These are phyloP conservation scores for Ploettnerulaceae sp. DNA, from an alignment of 2,329 filamentous ascomycete species.

Conservation along the genomic window DNA sequence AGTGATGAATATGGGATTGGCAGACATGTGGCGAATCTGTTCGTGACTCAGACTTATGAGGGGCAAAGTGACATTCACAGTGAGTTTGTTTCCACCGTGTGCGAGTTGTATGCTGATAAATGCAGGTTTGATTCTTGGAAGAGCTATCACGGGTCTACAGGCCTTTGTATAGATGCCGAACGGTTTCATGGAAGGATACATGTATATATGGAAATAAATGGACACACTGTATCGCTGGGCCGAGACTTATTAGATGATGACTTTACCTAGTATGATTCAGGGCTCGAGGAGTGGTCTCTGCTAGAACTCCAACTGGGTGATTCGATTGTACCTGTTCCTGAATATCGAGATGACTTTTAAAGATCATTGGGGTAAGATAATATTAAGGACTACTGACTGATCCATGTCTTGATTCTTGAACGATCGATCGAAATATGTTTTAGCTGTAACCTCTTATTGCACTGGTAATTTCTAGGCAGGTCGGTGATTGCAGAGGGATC, in stretches of 20 bases:
- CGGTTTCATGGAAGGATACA: not conserved
- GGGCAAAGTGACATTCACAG: constrained; percentile 93
- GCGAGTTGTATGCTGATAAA: constrained; percentile 27
- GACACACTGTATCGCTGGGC: too few species aligned
- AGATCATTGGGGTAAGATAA: too few species aligned
- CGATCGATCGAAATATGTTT: too few species aligned
- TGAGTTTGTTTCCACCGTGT: constrained; percentile 5
- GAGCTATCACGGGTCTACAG: constrained; percentile 70
- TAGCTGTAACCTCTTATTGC: too few species aligned
- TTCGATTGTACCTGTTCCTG: too few species aligned
- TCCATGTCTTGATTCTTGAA: too few species aligned
- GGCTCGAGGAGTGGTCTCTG: not conserved
- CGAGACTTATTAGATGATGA: too few species aligned
- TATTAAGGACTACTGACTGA: too few species aligned
- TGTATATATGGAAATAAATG: not conserved
- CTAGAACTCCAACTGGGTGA: not conserved
- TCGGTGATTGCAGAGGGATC: too few species aligned
- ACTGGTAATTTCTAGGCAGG: too few species aligned
- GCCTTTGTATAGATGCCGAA: constrained; percentile 59
- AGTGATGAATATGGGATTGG: constrained; percentile 96
- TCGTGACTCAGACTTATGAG: constrained; percentile 97
- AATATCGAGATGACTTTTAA: too few species aligned
- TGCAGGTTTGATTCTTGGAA: constrained; percentile 63
- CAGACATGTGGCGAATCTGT: constrained; percentile 90
- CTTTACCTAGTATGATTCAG: not conserved